Evolutionary conservation across 164 flowering plant genomes (phyloP), one percentile per base, ranked within the genome.

Genomic region (Akebia trifoliata): DNA sequence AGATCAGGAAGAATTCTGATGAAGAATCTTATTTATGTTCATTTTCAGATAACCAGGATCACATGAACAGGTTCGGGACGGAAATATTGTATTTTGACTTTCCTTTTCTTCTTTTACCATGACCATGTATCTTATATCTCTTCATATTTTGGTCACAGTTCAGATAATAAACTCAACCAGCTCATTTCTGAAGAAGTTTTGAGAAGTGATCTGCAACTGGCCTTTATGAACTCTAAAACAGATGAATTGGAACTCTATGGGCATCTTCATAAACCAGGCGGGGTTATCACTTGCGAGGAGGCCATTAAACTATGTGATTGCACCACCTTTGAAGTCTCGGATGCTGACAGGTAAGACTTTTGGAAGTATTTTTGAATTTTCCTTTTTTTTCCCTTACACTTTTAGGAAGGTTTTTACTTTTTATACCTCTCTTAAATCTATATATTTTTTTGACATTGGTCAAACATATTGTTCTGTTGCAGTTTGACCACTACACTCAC

Each of bases 11-110:
- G 34, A 55, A 35, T 56, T 61, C 37, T 25, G 35, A 28, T 45
- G 58, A 32, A 50, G 74, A 56, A 35, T 26, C 25, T 56, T 8
- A 63, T n/a, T 45, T 50, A 17, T 47, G 24, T 66, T 47, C 59
- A 6, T 38, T 47, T 0, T 58, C 64, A 38, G 57, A 72, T 31
- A 46, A 25, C 24, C 68, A 42, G 17, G 69, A 61, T 24, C 26
- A 32, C 34, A 30, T 35, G 26, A 55, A 42, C 55, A 70, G 78
- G 83, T 52, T 42, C 44, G 47, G 31, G 48, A 51, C 56, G 48
- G 39, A 47, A 57, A 20, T 44, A 20, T 22, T 3, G 14, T 11
- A 14, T 4, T 34, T 54, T 10, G 17, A 20, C 12, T 36, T 50
- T 15, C 18, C 3, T 44, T 17, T 43, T 34, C 21, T 39, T 34